These are phyloP conservation scores for Neurospora tetrasperma DNA, from an alignment of 495 filamentous ascomycete species.

Conservation along the genomic window DNA sequence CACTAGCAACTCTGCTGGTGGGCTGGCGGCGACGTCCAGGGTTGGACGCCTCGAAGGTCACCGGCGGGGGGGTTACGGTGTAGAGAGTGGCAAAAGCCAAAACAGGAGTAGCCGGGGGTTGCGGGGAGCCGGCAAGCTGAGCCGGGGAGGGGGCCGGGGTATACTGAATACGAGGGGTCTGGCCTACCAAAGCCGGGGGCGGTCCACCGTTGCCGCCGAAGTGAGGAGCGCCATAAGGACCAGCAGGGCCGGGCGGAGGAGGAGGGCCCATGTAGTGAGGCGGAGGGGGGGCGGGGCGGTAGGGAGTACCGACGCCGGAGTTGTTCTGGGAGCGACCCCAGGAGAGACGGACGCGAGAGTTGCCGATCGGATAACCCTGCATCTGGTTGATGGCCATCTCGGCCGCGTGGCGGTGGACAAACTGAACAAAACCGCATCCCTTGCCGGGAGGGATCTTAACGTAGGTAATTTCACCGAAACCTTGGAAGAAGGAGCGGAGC, in stretches of 20 bases:
- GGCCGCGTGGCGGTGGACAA: conserved; percentile 95
- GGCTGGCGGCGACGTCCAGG: background rate
- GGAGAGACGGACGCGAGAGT: conserved; percentile 91
- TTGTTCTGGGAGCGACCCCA: conserved; percentile 99
- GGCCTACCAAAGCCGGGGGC: background rate
- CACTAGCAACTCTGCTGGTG: background rate
- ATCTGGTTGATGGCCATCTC: conserved; percentile 99
- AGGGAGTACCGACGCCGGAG: conserved; percentile 95
- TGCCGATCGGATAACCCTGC: conserved; percentile 99
- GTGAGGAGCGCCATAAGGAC: conserved; percentile 17
- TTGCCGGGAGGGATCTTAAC: conserved; percentile 99
- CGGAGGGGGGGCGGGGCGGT: conserved; percentile 88
- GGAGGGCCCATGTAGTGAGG: conserved; percentile 49
- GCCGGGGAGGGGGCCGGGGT: background rate
- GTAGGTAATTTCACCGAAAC: conserved; percentile 98
- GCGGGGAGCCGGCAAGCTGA: background rate
- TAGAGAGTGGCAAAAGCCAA: too few relatives aligned
- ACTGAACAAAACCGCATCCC: conserved; percentile 98
- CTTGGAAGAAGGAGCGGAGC: conserved; percentile 98
- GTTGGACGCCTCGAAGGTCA: background rate
- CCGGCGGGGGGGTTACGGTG: background rate
- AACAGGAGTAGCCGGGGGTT: background rate
- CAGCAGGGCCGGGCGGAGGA: conserved; percentile 19
- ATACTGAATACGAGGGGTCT: background rate
- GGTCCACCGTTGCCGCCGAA: conserved; percentile 13